These are phyloP conservation scores for Populus tomentosa DNA, from an alignment of 441 rosid species.

Conservation along the genomic window DNA sequence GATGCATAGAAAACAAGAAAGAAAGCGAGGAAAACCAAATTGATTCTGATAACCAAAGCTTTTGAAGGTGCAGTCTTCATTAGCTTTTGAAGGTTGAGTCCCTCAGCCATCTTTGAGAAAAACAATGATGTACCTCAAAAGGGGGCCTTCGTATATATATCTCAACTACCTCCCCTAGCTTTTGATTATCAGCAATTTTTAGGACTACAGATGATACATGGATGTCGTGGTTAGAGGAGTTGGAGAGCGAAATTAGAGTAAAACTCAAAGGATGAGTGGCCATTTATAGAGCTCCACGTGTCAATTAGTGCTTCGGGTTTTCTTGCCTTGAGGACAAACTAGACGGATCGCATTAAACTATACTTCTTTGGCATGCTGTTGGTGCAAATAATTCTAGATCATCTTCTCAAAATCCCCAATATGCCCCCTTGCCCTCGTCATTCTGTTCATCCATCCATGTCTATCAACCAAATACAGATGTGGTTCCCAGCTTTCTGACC, in stretches of 20 bases:
- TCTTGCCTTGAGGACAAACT: conserved; percentile 31
- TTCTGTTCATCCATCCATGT: neutral
- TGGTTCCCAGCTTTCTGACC: neutral
- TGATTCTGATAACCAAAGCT: conserved; percentile 60
- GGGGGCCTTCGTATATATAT: conserved; percentile 12
- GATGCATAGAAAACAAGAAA: conserved; percentile 53
- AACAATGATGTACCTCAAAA: neutral
- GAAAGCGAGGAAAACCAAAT: conserved; percentile 54
- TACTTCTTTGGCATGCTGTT: conserved; percentile 14
- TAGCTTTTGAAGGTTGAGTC: conserved; percentile 35
- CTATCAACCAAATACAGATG: neutral
- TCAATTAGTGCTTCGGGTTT: conserved; percentile 20
- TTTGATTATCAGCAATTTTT: neutral
- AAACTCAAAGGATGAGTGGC: conserved; percentile 13
- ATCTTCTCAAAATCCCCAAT: conserved; percentile 9
- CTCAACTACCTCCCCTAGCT: conserved; percentile 8
- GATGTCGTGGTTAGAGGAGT: conserved; percentile 32
- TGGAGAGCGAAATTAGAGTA: conserved; percentile 30
- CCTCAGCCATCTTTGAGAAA: conserved; percentile 42
- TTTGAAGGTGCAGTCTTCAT: conserved; percentile 58
- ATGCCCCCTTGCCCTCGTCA: conserved; percentile 1
- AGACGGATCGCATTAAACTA: conserved; percentile 17
- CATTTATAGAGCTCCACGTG: conserved; percentile 39
- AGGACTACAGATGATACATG: conserved; percentile 1
- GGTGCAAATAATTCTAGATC: conserved; percentile 12